These are phyloP conservation scores for Aaosphaeria arxii DNA, from an alignment of 2,329 filamentous ascomycete genomes.

Conservation along the genomic window DNA sequence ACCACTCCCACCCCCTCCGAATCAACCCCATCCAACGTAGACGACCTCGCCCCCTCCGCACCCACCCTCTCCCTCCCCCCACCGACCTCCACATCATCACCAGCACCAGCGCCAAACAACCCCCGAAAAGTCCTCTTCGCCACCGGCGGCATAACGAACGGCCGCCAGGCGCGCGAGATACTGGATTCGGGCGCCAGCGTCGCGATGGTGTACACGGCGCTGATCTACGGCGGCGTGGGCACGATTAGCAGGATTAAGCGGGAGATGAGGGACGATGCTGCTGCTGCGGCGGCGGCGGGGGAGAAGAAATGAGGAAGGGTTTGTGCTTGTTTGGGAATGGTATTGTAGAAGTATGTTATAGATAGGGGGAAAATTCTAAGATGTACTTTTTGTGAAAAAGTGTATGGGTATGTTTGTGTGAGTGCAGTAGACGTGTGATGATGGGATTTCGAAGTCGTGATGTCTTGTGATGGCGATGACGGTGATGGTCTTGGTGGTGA, in stretches of 20 bases:
- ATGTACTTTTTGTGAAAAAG: too few species aligned
- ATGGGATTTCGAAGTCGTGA: too few species aligned
- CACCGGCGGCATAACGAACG: constrained; percentile 87
- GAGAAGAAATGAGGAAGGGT: constrained; percentile 13
- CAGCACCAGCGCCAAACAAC: constrained; percentile 16
- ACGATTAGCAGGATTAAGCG: constrained; percentile 55
- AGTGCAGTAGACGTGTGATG: too few species aligned
- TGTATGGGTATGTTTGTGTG: too few species aligned
- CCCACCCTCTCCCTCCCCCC: constrained; percentile 16
- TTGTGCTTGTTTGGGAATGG: neutral
- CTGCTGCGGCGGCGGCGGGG: neutral
- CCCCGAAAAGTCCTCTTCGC: constrained; percentile 81
- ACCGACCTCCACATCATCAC: neutral
- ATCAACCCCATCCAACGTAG: constrained; percentile 22
- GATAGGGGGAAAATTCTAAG: too few species aligned
- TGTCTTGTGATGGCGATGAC: too few species aligned
- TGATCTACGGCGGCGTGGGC: constrained; percentile 63
- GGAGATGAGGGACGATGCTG: constrained; percentile 46
- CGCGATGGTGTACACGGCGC: constrained; percentile 85
- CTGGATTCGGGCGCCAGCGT: constrained; percentile 87
- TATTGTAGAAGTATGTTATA: neutral
- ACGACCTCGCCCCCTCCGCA: constrained; percentile 27
- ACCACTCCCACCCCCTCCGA: constrained; percentile 1
- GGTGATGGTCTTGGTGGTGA: too few species aligned
- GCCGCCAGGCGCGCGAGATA: constrained; percentile 75